phyloP scores from a whole-genome alignment of 352 stramenopile species.

The Blastocystis sp. region DNA sequence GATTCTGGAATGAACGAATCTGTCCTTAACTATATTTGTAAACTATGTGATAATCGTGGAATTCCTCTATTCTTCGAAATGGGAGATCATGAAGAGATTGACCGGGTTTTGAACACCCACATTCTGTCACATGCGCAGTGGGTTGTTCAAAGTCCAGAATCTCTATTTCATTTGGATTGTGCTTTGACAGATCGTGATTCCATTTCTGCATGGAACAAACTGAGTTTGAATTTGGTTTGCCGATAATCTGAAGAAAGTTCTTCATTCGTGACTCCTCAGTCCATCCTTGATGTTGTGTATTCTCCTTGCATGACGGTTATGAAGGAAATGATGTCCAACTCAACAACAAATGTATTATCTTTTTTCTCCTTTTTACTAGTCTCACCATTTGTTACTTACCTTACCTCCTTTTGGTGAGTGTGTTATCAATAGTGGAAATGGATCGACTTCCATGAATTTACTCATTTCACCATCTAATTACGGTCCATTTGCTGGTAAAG shows the following conservation, averaged over 20 bases:
- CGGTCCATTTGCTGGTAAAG: not conserved
- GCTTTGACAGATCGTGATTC: not conserved
- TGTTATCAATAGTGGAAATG: not conserved
- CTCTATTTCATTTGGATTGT: not conserved
- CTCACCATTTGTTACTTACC: not conserved
- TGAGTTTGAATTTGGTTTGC: not conserved
- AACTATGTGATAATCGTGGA: not conserved
- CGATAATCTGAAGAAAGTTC: not conserved
- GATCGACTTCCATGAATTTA: not conserved
- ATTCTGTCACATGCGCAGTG: not conserved
- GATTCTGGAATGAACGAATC: not conserved
- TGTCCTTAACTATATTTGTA: not conserved
- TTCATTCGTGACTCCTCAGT: not conserved
- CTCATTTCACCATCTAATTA: not conserved
- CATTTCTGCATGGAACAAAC: not conserved
- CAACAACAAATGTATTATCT: not conserved
- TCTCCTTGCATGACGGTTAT: not conserved
- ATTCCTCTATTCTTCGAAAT: constrained; percentile 55
- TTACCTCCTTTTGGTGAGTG: not conserved
- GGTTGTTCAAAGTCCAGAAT: constrained; percentile 1
- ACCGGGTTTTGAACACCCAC: not conserved
- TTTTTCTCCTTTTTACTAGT: not conserved
- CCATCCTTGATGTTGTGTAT: not conserved
- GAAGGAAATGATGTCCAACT: not conserved
- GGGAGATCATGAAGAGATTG: not conserved